Base-by-base conservation (phyloP, 2,329 filamentous ascomycete genomes). In the Magnaporthales sp. region DNA sequence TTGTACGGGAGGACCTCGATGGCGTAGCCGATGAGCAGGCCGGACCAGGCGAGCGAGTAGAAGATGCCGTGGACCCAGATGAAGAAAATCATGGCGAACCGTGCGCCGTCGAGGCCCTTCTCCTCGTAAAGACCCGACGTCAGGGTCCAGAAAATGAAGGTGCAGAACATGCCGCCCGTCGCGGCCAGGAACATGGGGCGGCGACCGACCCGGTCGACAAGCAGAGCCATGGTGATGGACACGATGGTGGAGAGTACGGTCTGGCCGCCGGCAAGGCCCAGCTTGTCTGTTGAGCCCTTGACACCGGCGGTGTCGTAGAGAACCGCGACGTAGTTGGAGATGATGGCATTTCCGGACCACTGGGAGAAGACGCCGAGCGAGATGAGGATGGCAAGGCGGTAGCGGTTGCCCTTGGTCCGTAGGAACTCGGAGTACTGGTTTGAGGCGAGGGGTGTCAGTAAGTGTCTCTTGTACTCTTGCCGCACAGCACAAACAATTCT, bases 291-390 rank as follows among this genome's bases (percentile, higher is more conserved):
- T 56, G 79, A 74, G 70, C 79, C 75, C 2, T 69, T 79, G 69
- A 87, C 80, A 66, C 84, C 84, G 68, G 84, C 84, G 46, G 78
- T 79, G 56, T 79, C 74, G 75, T 86, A 86, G 63, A 87, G 81
- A 67, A 79, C 76, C 67, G 79, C 82, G 56, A 83, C 79, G 70
- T 86, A 88, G 77, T 87, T 86, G 68, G 80, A 84, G 70, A 87
- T 83, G 63, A 87, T 80, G 68, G 81, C 84, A 73, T 87, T 87
- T 66, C 86, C 85, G 46, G 80, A 84, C 79, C 83, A 87, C 74
- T 87, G 84, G 0, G 83, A 86, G 76, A 87, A 86, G 68, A 87
- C 74, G 71, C 84, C 85, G 29, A 87, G 79, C 1, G 83, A 69
- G 61, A 68, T 27, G 7, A 68, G 66, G 26, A 71, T 66, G 30